Conservation (phyloP, 257 asterid species). For the Ocimum tenuiflorum region DNA sequence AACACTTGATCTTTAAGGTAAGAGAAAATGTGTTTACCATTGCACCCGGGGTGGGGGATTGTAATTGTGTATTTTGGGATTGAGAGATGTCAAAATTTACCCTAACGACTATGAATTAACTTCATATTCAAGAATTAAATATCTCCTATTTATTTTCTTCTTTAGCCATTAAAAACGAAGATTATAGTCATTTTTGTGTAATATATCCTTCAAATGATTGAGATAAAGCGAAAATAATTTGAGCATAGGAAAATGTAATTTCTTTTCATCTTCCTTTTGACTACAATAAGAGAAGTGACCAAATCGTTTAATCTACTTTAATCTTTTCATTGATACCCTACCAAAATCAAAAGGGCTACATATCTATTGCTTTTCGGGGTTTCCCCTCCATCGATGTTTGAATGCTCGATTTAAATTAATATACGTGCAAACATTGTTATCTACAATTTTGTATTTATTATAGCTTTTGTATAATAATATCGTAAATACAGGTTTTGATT, state of each 20-base stretch:
- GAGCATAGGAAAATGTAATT: neutral
- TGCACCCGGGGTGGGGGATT: too few species aligned
- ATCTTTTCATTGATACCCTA: neutral
- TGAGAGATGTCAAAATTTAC: too few species aligned
- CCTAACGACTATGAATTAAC: too few species aligned
- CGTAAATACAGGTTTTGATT: too few species aligned
- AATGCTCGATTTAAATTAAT: neutral
- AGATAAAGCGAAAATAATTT: neutral
- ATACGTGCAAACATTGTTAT: neutral
- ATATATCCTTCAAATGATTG: neutral
- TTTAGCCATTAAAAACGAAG: too few species aligned
- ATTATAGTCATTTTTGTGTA: too few species aligned
- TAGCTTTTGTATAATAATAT: too few species aligned
- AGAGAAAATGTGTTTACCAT: too few species aligned
- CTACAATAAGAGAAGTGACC: slow-evolving; percentile 4
- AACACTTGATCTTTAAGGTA: too few species aligned
- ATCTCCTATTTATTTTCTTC: too few species aligned
- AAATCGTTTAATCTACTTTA: neutral
- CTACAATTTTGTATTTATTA: neutral
- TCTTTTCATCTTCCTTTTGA: slow-evolving; percentile 9
- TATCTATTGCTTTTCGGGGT: neutral
- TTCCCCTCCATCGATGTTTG: slow-evolving; percentile 8
- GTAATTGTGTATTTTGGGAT: too few species aligned
- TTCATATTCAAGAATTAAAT: too few species aligned
- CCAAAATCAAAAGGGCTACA: slow-evolving; percentile 8